Conservation (phyloP, 2,329 filamentous ascomycete genomes). For the Claviceps quebecensis region DNA sequence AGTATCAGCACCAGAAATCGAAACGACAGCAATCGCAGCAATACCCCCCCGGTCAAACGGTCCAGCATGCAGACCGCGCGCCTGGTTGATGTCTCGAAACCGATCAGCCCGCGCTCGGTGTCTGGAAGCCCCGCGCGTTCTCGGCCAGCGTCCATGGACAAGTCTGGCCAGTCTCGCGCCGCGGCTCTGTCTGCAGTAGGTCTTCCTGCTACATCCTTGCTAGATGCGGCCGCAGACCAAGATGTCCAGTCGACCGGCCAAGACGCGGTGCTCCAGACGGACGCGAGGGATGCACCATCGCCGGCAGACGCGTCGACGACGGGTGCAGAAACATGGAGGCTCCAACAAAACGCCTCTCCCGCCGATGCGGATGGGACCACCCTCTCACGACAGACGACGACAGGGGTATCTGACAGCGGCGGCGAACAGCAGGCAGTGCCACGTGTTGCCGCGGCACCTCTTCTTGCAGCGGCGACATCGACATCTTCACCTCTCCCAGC, state of each 20-base stretch:
- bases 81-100: constrained; percentile 41
- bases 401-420: neutral
- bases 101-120: constrained; percentile 30
- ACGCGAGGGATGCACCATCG: neutral
- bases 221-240: constrained; percentile 24
- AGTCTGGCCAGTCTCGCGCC: constrained; percentile 27
- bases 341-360: neutral
- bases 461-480: too few species aligned
- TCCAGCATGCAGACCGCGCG: constrained; percentile 41
- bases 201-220: constrained; percentile 22
- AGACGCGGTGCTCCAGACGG: neutral
- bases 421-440: neutral
- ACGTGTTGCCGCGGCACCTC: neutral
- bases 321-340: neutral
- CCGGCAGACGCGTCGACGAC: neutral
- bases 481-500: neutral
- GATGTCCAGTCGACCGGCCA: neutral
- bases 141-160: constrained; percentile 33
- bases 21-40: constrained; percentile 28
- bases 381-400: neutral
- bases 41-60: constrained; percentile 24
- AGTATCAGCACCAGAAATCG: too few species aligned
- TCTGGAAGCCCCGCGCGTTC: constrained; percentile 37
- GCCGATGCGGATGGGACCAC: constrained; percentile 1
- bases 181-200: constrained; percentile 26